phyloP scores from a whole-genome alignment of 1,284 basidiomycete genomes.

The Sphaerobolus stellatus region DNA sequence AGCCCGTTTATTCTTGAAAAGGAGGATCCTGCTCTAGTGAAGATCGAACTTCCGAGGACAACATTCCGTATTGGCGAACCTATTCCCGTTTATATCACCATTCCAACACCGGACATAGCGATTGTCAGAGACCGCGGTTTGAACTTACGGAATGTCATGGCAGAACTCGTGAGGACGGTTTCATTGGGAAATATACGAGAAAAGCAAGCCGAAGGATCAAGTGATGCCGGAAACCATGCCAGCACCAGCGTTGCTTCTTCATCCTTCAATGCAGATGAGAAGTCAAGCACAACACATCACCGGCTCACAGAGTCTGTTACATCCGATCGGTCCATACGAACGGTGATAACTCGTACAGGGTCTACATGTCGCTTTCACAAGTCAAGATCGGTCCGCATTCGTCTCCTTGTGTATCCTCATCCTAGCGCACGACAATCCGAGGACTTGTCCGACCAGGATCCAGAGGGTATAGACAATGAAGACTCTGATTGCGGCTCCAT shows the following conservation, averaged over 20 bases:
- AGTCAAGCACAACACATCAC: neutral
- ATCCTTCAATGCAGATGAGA: neutral
- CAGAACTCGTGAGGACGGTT: slow-evolving; percentile 61
- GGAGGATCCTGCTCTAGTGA: slow-evolving; percentile 60
- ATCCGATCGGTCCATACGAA: slow-evolving; percentile 22
- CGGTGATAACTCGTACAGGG: slow-evolving; percentile 67
- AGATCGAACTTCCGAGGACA: slow-evolving; percentile 68
- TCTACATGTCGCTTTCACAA: slow-evolving; percentile 79
- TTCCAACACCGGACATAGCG: slow-evolving; percentile 65
- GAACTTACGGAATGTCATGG: slow-evolving; percentile 69
- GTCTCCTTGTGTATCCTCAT: slow-evolving; percentile 68
- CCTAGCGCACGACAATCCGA: slow-evolving; percentile 42
- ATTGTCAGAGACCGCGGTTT: slow-evolving; percentile 65
- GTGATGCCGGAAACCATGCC: neutral
- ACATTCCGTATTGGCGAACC: slow-evolving; percentile 66
- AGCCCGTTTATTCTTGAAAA: slow-evolving; percentile 59
- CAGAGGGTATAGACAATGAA: slow-evolving; percentile 46
- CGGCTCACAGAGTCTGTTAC: neutral
- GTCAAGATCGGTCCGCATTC: slow-evolving; percentile 60
- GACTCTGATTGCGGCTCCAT: slow-evolving; percentile 67
- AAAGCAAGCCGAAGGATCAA: slow-evolving; percentile 30
- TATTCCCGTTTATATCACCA: slow-evolving; percentile 73
- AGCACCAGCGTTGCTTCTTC: neutral
- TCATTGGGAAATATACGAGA: slow-evolving; percentile 40
- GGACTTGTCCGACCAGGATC: slow-evolving; percentile 37